Conservation (phyloP, 208 protist genomes). For the Crithidia expoeki region DNA sequence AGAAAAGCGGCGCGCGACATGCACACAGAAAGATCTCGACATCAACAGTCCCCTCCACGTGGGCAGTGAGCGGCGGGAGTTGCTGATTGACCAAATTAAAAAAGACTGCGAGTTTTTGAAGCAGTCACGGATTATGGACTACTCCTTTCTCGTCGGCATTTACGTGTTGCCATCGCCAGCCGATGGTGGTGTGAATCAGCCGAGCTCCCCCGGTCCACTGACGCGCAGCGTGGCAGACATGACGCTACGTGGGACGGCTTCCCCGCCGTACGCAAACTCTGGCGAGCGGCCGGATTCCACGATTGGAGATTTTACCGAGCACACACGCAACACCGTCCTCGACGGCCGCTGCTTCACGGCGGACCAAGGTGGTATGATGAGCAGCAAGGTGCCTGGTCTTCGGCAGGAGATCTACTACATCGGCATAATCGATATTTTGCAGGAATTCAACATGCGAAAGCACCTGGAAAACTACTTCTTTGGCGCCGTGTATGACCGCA, state of each 20-base stretch:
- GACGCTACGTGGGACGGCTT: constrained; percentile 13
- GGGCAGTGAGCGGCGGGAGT: constrained; percentile 49
- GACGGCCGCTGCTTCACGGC: constrained; percentile 82
- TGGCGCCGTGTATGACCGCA: constrained; percentile 63
- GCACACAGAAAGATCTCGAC: constrained; percentile 93
- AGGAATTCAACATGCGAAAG: constrained; percentile 90
- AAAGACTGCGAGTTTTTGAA: constrained; percentile 91
- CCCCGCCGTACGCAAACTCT: background rate
- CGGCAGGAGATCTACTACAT: constrained; percentile 90
- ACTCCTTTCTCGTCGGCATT: constrained; percentile 93
- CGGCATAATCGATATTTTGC: constrained; percentile 95
- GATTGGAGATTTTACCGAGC: background rate
- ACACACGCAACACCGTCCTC: constrained; percentile 10
- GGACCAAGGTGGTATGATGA: constrained; percentile 84
- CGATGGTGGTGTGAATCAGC: constrained; percentile 2
- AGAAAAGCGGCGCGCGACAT: constrained; percentile 83
- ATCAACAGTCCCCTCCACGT: constrained; percentile 85
- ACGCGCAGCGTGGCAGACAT: constrained; percentile 7
- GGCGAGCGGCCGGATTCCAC: constrained; percentile 13
- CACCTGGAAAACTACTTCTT: constrained; percentile 69
- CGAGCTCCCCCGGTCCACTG: constrained; percentile 7
- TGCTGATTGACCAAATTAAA: constrained; percentile 88
- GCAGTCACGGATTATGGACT: constrained; percentile 92
- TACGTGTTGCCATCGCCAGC: constrained; percentile 58
- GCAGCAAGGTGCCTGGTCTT: constrained; percentile 59